phyloP scores from a whole-genome alignment of 345 rosid species.

The Chamaenerion angustifolium region DNA sequence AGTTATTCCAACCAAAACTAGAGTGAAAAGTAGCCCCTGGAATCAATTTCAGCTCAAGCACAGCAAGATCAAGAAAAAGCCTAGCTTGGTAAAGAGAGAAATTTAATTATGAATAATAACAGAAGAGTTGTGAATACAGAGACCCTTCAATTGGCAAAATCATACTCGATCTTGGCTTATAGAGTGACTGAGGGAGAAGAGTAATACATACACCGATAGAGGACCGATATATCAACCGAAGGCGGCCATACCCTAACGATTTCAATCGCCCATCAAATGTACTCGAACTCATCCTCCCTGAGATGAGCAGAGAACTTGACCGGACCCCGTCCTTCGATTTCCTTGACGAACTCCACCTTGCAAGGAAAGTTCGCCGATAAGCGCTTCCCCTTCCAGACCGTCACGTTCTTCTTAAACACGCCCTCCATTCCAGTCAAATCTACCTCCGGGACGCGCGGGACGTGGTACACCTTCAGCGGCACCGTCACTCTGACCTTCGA shows the following conservation, averaged over 20 bases:
- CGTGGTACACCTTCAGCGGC: conserved; percentile 77
- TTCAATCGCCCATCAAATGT: conserved; percentile 19
- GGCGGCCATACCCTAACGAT: background rate
- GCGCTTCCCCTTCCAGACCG: conserved; percentile 63
- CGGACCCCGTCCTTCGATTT: conserved; percentile 54
- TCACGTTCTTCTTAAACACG: conserved; percentile 53
- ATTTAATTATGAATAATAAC: no score
- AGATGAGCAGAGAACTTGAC: conserved; percentile 87
- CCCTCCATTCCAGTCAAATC: conserved; percentile 84
- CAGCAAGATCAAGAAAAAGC: no score
- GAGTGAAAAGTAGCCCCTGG: no score
- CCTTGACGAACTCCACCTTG: conserved; percentile 57
- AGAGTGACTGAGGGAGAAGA: no score
- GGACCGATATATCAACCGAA: no score
- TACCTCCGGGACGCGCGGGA: conserved; percentile 54
- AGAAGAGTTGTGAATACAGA: no score
- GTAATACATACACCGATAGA: no score
- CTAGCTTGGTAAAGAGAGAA: no score
- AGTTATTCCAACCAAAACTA: no score
- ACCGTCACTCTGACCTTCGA: conserved; percentile 62
- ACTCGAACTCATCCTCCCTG: conserved; percentile 72
- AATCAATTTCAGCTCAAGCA: no score
- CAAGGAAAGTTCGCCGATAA: conserved; percentile 78
- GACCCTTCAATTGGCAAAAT: no score
- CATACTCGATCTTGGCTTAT: no score